Conservation (phyloP, 1,284 basidiomycete genomes). For the Fomes fomentarius region DNA sequence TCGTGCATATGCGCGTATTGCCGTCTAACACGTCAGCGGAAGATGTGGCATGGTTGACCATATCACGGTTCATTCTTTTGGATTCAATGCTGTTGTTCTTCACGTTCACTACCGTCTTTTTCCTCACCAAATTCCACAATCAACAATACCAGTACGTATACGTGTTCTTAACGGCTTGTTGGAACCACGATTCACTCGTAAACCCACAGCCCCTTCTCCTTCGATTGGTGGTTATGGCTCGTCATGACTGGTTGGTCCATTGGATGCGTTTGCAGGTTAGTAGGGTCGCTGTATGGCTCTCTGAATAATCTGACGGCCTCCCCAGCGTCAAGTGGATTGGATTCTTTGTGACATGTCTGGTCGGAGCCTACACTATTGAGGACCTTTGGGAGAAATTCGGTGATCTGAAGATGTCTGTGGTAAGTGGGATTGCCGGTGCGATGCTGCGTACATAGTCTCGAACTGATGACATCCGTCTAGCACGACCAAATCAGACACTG, state of each 20-base stretch:
- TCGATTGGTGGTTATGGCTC: constrained; percentile 98
- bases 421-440: constrained; percentile 42
- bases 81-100: constrained; percentile 99
- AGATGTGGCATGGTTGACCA: constrained; percentile 97
- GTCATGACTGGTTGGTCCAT: constrained; percentile 90
- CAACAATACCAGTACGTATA: constrained; percentile 83
- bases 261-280: constrained; percentile 89
- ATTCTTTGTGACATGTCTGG: constrained; percentile 91
- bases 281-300: not conserved
- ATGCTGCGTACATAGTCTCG: constrained; percentile 12
- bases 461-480: constrained; percentile 37
- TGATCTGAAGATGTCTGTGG: constrained; percentile 89
- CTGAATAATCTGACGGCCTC: not conserved
- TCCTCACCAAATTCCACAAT: constrained; percentile 95
- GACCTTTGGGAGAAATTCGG: constrained; percentile 99
- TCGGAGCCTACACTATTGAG: constrained; percentile 96
- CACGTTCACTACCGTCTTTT: constrained; percentile 96
- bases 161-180: no score
- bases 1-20: constrained; percentile 3
- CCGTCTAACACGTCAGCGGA: not conserved
- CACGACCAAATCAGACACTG: constrained; percentile 90
- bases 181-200: constrained; percentile 1
- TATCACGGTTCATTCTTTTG: constrained; percentile 95
- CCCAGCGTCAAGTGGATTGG: constrained; percentile 96
- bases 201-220: constrained; percentile 75